Percentiles rank a stretch among this genome's conserved stretches.
phyloP scores from a whole-genome alignment of 1,139 yeast species.

The Saccharomyces hybrid region DNA sequence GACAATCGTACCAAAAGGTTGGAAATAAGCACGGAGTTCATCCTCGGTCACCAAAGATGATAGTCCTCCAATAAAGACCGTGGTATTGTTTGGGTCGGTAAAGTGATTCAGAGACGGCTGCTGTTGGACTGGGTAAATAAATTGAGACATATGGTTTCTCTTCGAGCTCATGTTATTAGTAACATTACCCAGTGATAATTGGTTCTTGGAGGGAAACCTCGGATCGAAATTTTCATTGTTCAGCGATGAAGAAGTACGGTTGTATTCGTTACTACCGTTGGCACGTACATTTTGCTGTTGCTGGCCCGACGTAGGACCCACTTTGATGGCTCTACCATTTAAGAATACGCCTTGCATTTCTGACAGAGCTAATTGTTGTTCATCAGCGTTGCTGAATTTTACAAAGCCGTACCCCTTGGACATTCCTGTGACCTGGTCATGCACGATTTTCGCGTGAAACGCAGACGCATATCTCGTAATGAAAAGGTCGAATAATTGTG shows the following conservation, averaged over 20 bases:
- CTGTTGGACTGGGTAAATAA: constrained; percentile 21
- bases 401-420: constrained; percentile 74
- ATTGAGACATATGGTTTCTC: constrained; percentile 13
- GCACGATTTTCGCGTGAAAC: constrained; percentile 62
- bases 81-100: constrained; percentile 59
- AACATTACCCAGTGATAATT: background rate
- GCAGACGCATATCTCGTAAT: constrained; percentile 56
- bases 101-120: constrained; percentile 42
- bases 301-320: constrained; percentile 52
- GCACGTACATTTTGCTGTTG: background rate
- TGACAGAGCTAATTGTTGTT: constrained; percentile 53
- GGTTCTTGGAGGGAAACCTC: background rate
- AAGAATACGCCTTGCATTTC: constrained; percentile 73
- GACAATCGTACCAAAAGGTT: constrained; percentile 56
- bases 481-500: constrained; percentile 57
- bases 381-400: constrained; percentile 54
- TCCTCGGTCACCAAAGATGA: constrained; percentile 51
- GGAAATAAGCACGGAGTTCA: constrained; percentile 51
- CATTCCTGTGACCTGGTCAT: constrained; percentile 64
- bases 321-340: constrained; percentile 67
- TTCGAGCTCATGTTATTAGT: background rate
- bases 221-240: background rate
- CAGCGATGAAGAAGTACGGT: constrained; percentile 3
- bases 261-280: background rate
- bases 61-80: constrained; percentile 67